Conservation (phyloP, 495 filamentous ascomycete species). For the Podospora conica region DNA sequence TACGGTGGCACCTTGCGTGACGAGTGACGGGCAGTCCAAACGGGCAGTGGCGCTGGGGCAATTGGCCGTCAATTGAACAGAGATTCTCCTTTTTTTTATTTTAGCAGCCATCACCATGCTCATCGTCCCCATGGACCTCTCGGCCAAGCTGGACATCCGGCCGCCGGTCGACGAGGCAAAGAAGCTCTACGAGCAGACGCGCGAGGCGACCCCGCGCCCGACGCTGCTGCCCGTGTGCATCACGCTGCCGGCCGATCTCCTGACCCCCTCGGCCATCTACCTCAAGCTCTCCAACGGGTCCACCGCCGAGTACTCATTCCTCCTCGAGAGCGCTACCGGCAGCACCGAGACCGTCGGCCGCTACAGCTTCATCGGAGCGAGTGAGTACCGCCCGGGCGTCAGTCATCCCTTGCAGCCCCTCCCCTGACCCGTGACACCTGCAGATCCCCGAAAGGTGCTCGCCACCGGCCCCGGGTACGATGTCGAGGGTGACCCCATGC, state of each 20-base stretch:
- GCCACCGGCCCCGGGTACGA: constrained; percentile 86
- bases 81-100: background rate
- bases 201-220: constrained; percentile 30
- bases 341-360: constrained; percentile 87
- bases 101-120: background rate
- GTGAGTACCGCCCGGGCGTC: constrained; percentile 23
- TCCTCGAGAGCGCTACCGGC: constrained; percentile 91
- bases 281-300: constrained; percentile 62
- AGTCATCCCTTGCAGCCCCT: background rate
- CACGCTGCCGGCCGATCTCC: constrained; percentile 80
- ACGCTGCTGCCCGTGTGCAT: constrained; percentile 84
- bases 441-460: constrained; percentile 68
- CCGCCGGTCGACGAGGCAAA: constrained; percentile 23
- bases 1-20: background rate
- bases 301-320: constrained; percentile 72
- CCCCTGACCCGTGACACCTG: too few relatives aligned
- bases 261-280: constrained; percentile 89
- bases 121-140: constrained; percentile 14
- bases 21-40: too few relatives aligned
- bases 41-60: too few relatives aligned
- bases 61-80: background rate
- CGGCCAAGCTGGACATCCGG: constrained; percentile 24
- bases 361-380: constrained; percentile 90
- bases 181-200: constrained; percentile 23
- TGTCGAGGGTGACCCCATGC: constrained; percentile 73